Conservation (phyloP, 164 flowering plant genomes). For the Vitis amurensis region DNA sequence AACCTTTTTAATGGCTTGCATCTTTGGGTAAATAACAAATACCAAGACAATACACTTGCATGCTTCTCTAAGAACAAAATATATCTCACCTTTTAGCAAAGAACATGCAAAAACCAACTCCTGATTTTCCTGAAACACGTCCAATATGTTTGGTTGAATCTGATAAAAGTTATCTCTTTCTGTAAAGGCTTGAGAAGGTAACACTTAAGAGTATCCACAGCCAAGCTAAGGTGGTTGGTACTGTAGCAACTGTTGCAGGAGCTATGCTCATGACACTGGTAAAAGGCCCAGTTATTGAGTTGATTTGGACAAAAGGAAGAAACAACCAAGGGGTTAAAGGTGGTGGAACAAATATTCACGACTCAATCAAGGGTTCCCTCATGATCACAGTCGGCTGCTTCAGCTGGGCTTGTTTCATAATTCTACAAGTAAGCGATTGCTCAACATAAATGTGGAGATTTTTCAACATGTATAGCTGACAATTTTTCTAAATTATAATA, state of each 20-base stretch:
- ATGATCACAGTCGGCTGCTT: constrained; percentile 65
- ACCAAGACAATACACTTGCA: background rate
- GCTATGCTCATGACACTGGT: constrained; percentile 70
- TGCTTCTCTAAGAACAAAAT: too few relatives aligned
- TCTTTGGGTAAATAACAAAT: constrained; percentile 32
- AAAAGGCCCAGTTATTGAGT: constrained; percentile 49
- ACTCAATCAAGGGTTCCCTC: constrained; percentile 47
- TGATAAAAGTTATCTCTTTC: background rate
- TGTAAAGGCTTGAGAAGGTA: constrained; percentile 56
- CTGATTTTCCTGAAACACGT: background rate
- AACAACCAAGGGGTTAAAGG: background rate
- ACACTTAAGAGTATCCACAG: constrained; percentile 37
- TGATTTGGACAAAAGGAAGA: constrained; percentile 31
- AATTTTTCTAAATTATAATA: background rate
- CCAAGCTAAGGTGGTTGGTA: constrained; percentile 60
- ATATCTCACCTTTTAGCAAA: too few relatives aligned
- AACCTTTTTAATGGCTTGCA: constrained; percentile 67
- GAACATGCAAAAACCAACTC: constrained; percentile 1
- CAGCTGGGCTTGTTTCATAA: constrained; percentile 60
- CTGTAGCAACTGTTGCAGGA: constrained; percentile 60
- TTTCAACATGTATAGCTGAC: background rate
- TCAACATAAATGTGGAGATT: background rate
- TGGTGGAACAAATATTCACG: constrained; percentile 21
- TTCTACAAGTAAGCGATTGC: constrained; percentile 37
- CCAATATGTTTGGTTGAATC: background rate